phyloP scores from a whole-genome alignment of 192 early-diverging fungal genomes.

The Haplosporangium gracile region DNA sequence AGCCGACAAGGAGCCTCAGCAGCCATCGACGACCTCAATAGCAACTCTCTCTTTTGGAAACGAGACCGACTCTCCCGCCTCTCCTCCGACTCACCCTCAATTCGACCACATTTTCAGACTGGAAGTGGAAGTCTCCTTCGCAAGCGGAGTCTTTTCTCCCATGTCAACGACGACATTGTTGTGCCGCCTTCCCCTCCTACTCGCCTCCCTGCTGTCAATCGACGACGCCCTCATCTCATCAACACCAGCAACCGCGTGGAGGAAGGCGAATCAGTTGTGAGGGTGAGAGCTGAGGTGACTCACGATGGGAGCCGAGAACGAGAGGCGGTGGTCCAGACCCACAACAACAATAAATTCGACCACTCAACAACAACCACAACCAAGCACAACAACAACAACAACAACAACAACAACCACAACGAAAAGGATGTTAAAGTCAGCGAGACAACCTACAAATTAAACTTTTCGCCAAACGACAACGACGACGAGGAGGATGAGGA shows the following conservation, averaged over 20 bases:
- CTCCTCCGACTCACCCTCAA: background rate
- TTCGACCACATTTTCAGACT: background rate
- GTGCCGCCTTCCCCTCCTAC: background rate
- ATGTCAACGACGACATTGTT: conserved; percentile 21
- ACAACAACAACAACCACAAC: background rate
- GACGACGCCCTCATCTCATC: background rate
- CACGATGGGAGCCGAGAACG: background rate
- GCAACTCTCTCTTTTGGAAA: conserved; percentile 12
- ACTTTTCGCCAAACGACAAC: conserved; percentile 15
- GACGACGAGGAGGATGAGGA: conserved; percentile 7
- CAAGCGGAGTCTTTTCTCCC: conserved; percentile 39
- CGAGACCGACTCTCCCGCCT: background rate
- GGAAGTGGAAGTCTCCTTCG: background rate
- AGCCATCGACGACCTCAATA: conserved; percentile 6
- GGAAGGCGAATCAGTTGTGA: background rate
- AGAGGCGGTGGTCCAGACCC: background rate
- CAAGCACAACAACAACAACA: background rate
- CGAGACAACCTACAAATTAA: conserved; percentile 3
- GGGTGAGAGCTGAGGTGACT: background rate
- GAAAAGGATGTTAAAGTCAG: background rate
- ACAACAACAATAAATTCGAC: background rate
- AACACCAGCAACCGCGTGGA: background rate
- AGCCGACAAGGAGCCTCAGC: background rate
- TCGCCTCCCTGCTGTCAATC: background rate
- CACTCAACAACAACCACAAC: background rate